Evolutionary conservation across 306 rosid species (phyloP).

Genomic region (Vigna hirtella): DNA sequence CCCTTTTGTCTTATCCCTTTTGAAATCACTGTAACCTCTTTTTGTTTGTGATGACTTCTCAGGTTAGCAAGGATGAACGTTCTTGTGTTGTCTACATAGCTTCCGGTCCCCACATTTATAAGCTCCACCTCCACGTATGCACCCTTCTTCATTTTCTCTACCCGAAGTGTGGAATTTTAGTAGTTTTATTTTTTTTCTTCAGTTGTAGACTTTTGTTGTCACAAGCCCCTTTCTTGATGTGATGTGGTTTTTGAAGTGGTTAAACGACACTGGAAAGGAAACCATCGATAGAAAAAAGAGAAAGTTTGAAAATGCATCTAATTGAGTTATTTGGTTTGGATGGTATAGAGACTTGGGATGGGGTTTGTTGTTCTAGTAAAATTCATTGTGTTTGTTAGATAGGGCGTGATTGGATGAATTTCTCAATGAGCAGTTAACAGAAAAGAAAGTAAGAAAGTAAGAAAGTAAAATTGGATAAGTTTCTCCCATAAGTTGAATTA

Average conservation of each 20-base stretch:
- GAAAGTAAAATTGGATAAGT: background rate
- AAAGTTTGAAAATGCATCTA: background rate
- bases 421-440: background rate
- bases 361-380: conserved; percentile 17
- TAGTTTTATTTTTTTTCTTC: background rate
- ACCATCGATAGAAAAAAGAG: background rate
- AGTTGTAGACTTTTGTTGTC: background rate
- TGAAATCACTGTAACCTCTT: background rate
- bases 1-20: background rate
- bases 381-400: conserved; percentile 13
- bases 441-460: background rate
- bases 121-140: conserved; percentile 76
- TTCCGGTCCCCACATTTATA: conserved; percentile 73
- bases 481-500: background rate
- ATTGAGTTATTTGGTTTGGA: background rate
- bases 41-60: background rate
- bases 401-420: background rate
- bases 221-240: background rate
- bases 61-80: conserved; percentile 57
- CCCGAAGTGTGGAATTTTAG: background rate
- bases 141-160: background rate
- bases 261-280: background rate
- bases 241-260: background rate
- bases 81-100: conserved; percentile 76
- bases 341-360: conserved; percentile 18